A percentile compares a stretch with the other conserved stretches of the same genome.
phyloP scores from a whole-genome alignment of 2,329 filamentous ascomycete genomes.

The Aureobasidium sp. region DNA sequence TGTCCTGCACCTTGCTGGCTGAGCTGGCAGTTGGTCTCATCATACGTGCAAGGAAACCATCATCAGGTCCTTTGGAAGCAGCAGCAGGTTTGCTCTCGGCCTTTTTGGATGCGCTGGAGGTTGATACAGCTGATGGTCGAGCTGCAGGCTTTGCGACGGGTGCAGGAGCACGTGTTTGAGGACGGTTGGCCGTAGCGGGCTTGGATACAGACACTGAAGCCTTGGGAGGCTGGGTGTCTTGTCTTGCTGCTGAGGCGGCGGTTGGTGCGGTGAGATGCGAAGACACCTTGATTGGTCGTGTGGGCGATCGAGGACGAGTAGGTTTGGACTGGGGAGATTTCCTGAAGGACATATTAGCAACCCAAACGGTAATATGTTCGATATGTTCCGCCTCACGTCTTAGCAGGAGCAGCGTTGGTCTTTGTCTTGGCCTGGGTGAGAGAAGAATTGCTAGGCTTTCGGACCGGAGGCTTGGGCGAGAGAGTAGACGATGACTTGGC shows the following conservation, averaged over 20 bases:
- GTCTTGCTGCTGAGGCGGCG: constrained; percentile 58
- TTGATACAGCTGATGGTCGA: constrained; percentile 26
- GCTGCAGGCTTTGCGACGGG: constrained; percentile 23
- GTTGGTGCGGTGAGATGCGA: constrained; percentile 62
- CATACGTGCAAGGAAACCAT: constrained; percentile 69
- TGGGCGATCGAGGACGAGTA: constrained; percentile 55
- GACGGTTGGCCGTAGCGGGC: constrained; percentile 16
- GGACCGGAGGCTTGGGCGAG: constrained; percentile 3
- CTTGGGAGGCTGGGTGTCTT: constrained; percentile 25
- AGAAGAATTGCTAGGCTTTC: constrained; percentile 23
- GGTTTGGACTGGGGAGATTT: constrained; percentile 19
- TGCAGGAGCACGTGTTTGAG: constrained; percentile 13
- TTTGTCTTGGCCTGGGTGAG: constrained; percentile 21
- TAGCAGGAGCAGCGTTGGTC: constrained; percentile 21
- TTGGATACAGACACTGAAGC: constrained; percentile 8
- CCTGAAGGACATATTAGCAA: background rate
- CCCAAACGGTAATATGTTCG: background rate
- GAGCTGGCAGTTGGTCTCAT: constrained; percentile 67
- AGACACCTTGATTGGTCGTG: constrained; percentile 57
- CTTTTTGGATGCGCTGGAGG: constrained; percentile 35
- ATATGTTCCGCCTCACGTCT: constrained; percentile 19
- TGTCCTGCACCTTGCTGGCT: constrained; percentile 58
- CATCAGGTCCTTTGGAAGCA: constrained; percentile 51
- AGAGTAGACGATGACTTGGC: constrained; percentile 8
- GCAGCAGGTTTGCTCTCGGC: constrained; percentile 37